Evolutionary conservation across 1,284 basidiomycete genomes (phyloP).

Genomic region (Schizophyllum amplum): DNA sequence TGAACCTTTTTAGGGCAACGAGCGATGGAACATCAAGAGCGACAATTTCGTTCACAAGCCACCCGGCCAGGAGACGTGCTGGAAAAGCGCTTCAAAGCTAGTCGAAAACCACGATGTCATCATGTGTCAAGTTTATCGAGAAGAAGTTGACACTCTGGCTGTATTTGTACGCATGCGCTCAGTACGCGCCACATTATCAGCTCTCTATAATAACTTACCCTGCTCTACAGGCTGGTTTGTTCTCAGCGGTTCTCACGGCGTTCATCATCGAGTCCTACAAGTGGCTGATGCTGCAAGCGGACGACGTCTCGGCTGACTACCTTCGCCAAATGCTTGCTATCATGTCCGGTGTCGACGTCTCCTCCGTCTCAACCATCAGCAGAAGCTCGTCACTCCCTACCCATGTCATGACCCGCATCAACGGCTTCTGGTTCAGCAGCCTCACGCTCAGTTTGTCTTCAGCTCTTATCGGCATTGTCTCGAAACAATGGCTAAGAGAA

Average conservation of each 20-base stretch:
- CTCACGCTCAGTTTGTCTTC: conserved; percentile 16
- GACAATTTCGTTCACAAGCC: no score
- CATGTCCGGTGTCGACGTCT: no score
- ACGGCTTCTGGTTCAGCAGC: conserved; percentile 19
- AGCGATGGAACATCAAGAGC: no score
- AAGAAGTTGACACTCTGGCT: background rate
- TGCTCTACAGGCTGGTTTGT: background rate
- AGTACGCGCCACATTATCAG: no score
- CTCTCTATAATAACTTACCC: background rate
- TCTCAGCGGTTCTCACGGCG: conserved; percentile 4
- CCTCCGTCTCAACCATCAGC: no score
- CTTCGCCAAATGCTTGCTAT: conserved; percentile 1
- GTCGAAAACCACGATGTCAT: background rate
- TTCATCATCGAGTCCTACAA: conserved; percentile 5
- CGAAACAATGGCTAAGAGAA: conserved; percentile 20
- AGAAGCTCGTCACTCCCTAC: no score
- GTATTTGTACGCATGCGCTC: no score
- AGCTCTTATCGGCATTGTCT: conserved; percentile 18
- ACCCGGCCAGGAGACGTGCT: no score
- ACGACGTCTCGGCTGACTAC: background rate
- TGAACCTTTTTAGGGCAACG: no score
- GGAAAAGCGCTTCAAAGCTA: background rate
- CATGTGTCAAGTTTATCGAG: background rate
- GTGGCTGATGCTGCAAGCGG: background rate
- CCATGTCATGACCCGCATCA: no score